Evolutionary conservation across 768 basidiomycete genomes (phyloP), one percentile per base, ranked within the genome.

Genomic region (Dendrothele bispora): DNA sequence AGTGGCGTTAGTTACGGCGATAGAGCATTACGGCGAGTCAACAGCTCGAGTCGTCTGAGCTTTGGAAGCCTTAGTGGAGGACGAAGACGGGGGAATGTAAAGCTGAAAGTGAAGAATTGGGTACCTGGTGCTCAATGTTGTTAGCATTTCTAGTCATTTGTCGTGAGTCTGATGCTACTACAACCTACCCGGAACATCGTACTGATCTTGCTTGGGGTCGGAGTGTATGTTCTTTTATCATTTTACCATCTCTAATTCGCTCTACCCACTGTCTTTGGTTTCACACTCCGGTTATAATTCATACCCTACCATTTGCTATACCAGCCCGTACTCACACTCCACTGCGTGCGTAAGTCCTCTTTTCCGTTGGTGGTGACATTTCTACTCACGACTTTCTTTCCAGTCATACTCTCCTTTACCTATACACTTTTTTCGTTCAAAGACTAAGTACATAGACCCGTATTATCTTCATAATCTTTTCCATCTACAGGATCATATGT

Each of bases 1-100:
- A 94, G 91, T 52, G 97, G 97, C 18, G 93, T 99, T 37, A 92
- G 89, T 59, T 99, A 97, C 61, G 97, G 97, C 7, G 97, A 98
- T 65, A 79, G 97, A 50, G 89, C 93, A 20, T 74, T 98, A 26
- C 79, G 93, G 48, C 78, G 95, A 58, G 91, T 98, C 26, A 93
- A 87, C 52, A 91, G 89, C 63, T 88, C 88, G n/a, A 91, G 89
- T 59, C 82, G 89, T 47, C 70, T 94, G 57, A 91, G 90, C 62
- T 90, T 91, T 63, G 89, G 88, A 14, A 90, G 88, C 60, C 68
- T 89, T 42, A 88, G 85, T 59, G 81, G 78, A n/a, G 69, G 77
- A 37, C 81, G 85, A 40, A 75, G 74, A 61, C 74, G 75, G 57
- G 80, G 78, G 53, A 66, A 78, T n/a, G 75, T 82, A 47, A 86